These are phyloP conservation scores for Suhomyces chickasaworum DNA, from an alignment of 1,139 yeast species.

Conservation along the genomic window DNA sequence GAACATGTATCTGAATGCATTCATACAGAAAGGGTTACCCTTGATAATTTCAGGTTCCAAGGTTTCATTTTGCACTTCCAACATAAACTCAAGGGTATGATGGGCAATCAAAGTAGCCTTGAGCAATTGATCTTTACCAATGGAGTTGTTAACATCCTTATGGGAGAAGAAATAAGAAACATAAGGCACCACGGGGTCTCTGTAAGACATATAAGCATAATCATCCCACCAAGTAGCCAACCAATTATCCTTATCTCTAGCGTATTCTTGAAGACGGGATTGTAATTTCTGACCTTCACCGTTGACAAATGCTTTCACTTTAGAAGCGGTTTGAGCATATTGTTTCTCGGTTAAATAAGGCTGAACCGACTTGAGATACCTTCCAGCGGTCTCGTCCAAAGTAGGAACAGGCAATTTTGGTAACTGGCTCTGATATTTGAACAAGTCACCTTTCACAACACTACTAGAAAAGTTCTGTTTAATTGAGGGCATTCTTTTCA, in stretches of 20 bases:
- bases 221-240: conserved; percentile 92
- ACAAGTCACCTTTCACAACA: conserved; percentile 66
- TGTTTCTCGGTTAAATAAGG: conserved; percentile 63
- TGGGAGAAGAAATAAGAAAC: conserved; percentile 91
- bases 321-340: conserved; percentile 54
- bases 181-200: conserved; percentile 92
- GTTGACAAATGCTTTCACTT: conserved; percentile 67
- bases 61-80: conserved; percentile 57
- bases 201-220: conserved; percentile 85
- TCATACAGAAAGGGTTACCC: conserved; percentile 89
- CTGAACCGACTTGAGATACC: conserved; percentile 70
- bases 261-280: conserved; percentile 58
- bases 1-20: conserved; percentile 88
- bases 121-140: conserved; percentile 70
- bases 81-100: conserved; percentile 58
- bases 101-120: conserved; percentile 69
- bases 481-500: conserved; percentile 15
- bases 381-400: conserved; percentile 66
- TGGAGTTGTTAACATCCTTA: conserved; percentile 58
- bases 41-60: conserved; percentile 80
- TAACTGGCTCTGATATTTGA: conserved; percentile 68
- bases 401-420: conserved; percentile 91
- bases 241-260: conserved; percentile 79
- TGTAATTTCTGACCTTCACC: conserved; percentile 75
- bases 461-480: conserved; percentile 31